A percentile compares a stretch with the other conserved stretches of the same genome.
Conservation (phyloP, 306 rosid genomes). For the Leucaena leucocephala region DNA sequence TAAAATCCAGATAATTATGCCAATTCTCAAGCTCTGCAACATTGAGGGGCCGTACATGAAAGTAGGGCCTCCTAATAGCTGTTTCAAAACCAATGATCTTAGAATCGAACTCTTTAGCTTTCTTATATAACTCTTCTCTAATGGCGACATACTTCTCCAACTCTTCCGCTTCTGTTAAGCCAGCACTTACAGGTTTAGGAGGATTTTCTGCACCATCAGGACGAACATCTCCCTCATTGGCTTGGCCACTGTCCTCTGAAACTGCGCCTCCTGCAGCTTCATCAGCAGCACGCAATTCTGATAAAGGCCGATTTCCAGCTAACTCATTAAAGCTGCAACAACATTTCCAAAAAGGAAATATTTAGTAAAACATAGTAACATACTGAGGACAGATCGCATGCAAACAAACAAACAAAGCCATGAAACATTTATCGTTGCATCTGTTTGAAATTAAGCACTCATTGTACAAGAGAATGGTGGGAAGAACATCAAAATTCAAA, state of each 20-base stretch:
- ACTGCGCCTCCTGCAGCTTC: constrained; percentile 60
- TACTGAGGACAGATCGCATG: neutral
- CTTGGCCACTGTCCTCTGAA: constrained; percentile 56
- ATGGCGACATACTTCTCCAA: constrained; percentile 96
- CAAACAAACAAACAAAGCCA: constrained; percentile 1
- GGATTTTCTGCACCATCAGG: constrained; percentile 61
- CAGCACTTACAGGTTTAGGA: constrained; percentile 82
- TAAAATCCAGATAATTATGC: constrained; percentile 90
- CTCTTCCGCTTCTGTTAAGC: constrained; percentile 96
- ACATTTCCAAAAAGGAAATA: constrained; percentile 39
- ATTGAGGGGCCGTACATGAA: constrained; percentile 93
- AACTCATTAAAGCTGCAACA: constrained; percentile 87
- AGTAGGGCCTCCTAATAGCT: constrained; percentile 98
- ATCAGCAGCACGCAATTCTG: constrained; percentile 76
- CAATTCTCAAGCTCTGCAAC: constrained; percentile 97
- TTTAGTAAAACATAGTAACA: neutral
- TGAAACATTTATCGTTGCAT: neutral
- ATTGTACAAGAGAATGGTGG: neutral
- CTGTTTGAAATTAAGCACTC: neutral
- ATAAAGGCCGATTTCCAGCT: constrained; percentile 81
- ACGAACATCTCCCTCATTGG: constrained; percentile 64
- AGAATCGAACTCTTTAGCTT: constrained; percentile 98
- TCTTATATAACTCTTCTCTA: constrained; percentile 97
- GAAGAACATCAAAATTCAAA: neutral
- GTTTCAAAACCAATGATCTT: constrained; percentile 99